These are phyloP conservation scores for Colletotrichum horii DNA, from an alignment of 2,329 filamentous ascomycete species.

Conservation along the genomic window DNA sequence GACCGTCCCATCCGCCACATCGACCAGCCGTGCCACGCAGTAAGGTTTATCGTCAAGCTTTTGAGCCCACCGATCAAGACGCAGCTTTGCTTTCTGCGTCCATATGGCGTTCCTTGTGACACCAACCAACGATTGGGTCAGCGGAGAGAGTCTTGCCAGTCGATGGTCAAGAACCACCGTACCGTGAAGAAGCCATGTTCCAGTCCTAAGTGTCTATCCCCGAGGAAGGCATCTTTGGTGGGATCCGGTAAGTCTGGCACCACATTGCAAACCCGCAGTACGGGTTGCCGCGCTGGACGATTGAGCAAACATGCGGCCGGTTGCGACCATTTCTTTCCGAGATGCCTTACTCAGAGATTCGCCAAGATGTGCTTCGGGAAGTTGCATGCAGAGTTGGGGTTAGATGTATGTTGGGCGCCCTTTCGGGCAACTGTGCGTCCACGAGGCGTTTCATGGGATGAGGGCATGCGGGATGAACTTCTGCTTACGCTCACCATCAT, in stretches of 20 bases:
- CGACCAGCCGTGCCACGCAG: background rate
- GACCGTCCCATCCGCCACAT: background rate
- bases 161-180: background rate
- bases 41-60: background rate
- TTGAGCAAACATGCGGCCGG: background rate
- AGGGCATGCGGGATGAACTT: background rate
- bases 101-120: background rate
- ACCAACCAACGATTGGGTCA: background rate
- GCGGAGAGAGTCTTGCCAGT: background rate
- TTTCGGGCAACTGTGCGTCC: background rate
- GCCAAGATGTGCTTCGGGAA: background rate
- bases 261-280: background rate
- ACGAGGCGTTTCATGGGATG: background rate
- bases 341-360: background rate
- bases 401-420: background rate
- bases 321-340: background rate
- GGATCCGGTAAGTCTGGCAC: background rate
- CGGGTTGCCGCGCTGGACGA: background rate
- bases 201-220: background rate
- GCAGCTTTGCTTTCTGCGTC: background rate
- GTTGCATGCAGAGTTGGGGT: background rate
- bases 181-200: background rate
- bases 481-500: background rate
- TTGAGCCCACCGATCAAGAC: background rate
- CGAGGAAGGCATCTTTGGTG: background rate